Evolutionary conservation across 768 basidiomycete genomes (phyloP), one percentile per base, ranked within the genome.

Genomic region (Stropharia rugosoannulata): DNA sequence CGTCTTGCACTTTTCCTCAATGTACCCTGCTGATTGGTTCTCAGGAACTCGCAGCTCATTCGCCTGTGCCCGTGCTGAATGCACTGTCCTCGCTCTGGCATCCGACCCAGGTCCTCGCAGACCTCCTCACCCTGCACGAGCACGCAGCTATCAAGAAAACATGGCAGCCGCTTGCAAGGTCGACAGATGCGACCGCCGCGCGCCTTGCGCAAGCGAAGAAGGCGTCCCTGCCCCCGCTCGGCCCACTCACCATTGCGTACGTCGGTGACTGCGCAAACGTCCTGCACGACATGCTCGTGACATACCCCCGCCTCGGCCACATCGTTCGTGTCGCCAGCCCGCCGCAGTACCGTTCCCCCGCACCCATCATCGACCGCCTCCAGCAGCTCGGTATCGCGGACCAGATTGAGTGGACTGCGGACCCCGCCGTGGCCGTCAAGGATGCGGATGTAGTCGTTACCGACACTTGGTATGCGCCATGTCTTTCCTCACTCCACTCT

Each of bases 61-160:
- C 95, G 0, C 86, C 89, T 1, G 93, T 97, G 2, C 97, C 97
- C 2, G 93, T 99, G 15, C 79, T 98, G 68, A 99, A 98, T 68
- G 97, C 97, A 5, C 86, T 99, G 16, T 97, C 94, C 2, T 90
- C 89, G 15, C 82, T 95, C 42, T 99, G 93, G 89, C 97, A 99
- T 67, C 97, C 97, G 2, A 95, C 95, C 0, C 97, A 99, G 67
- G 85, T 89, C 57, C 86, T 99, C 27, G 97, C 97, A 2, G 95
- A 98, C 75, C 69, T 98, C 4, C 77, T 98, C 58, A 95, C 95
- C 0, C 79, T 98, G 13, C 85, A 93, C 63, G 95, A 97, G 67
- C 77, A 85, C 55, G 65, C 75, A 0, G 41, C 53, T 16, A 29
- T 35, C 36, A 18, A 51, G 53, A 41, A 44, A 22, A 40, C 49